Conservation (phyloP, 2,329 filamentous ascomycete species). For the Paramyrothecium sp. region DNA sequence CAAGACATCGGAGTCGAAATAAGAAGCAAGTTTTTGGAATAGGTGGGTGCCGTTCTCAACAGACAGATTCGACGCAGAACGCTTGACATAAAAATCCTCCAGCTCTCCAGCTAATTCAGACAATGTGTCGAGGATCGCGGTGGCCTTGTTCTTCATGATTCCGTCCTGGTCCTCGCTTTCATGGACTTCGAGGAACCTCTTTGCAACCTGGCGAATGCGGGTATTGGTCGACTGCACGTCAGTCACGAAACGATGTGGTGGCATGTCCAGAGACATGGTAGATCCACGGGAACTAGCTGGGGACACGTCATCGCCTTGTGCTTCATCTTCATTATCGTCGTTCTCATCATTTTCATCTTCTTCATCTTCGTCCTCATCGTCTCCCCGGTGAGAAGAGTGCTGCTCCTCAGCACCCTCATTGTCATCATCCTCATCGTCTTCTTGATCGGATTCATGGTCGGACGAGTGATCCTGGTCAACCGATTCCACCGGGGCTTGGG, state of each 20-base stretch:
- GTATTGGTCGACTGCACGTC: constrained; percentile 56
- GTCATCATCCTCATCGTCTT: constrained; percentile 34
- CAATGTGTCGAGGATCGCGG: constrained; percentile 70
- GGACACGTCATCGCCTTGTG: constrained; percentile 58
- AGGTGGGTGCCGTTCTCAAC: constrained; percentile 58
- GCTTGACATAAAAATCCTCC: constrained; percentile 64
- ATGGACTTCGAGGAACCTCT: constrained; percentile 79
- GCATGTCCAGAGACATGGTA: constrained; percentile 61
- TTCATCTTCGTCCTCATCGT: constrained; percentile 48
- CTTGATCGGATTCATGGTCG: constrained; percentile 24
- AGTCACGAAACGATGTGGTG: constrained; percentile 45
- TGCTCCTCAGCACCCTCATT: constrained; percentile 19
- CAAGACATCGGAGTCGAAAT: constrained; percentile 85
- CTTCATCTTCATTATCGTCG: constrained; percentile 51
- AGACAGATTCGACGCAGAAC: constrained; percentile 42
- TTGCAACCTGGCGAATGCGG: constrained; percentile 73
- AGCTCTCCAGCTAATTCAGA: constrained; percentile 71
- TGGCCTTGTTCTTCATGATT: constrained; percentile 75
- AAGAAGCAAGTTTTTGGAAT: constrained; percentile 73
- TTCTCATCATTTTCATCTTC: constrained; percentile 48
- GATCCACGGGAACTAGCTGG: constrained; percentile 65
- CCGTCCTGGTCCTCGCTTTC: constrained; percentile 73
- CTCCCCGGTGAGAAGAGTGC: constrained; percentile 13
- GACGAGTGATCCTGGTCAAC: constrained; percentile 25
- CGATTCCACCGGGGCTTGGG: constrained; percentile 17